Percentiles rank a stretch among this genome's conserved stretches.
Evolutionary conservation across 1,139 yeast species (phyloP).

Genomic region (Yamadazyma mexicana): DNA sequence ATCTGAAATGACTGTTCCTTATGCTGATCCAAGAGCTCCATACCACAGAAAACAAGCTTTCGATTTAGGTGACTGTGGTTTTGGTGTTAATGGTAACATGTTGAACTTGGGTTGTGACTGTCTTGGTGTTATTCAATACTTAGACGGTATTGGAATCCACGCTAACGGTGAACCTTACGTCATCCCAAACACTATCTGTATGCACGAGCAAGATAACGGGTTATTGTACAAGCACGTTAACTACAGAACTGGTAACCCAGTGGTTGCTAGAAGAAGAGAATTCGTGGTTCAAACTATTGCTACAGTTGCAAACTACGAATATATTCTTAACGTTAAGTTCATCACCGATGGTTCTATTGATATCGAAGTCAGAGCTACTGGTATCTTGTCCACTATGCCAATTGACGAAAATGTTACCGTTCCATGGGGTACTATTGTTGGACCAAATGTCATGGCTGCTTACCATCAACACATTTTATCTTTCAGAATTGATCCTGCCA

Average conservation of each 20-base stretch:
- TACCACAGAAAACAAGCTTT: constrained; percentile 91
- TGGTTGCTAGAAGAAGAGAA: constrained; percentile 83
- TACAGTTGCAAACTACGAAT: constrained; percentile 89
- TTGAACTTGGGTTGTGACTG: constrained; percentile 85
- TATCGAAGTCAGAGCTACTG: constrained; percentile 86
- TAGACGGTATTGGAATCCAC: constrained; percentile 64
- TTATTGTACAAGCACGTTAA: constrained; percentile 81
- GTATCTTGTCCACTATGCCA: constrained; percentile 82
- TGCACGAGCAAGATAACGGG: constrained; percentile 85
- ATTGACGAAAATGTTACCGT: constrained; percentile 73
- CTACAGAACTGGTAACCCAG: constrained; percentile 72
- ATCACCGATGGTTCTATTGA: constrained; percentile 83
- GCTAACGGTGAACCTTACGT: constrained; percentile 64
- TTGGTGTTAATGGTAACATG: constrained; percentile 76
- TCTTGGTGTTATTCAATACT: constrained; percentile 80
- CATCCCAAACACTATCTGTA: constrained; percentile 75
- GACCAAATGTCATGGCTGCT: constrained; percentile 85
- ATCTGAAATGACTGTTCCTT: constrained; percentile 91
- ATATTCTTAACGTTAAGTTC: constrained; percentile 73
- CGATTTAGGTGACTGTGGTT: constrained; percentile 90
- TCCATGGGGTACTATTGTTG: constrained; percentile 83
- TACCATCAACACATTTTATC: constrained; percentile 86
- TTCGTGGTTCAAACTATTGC: constrained; percentile 84
- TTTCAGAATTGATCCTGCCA: constrained; percentile 83
- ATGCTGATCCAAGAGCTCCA: constrained; percentile 89